Evolutionary conservation across 441 rosid species (phyloP).

Genomic region (Populus tomentosa): DNA sequence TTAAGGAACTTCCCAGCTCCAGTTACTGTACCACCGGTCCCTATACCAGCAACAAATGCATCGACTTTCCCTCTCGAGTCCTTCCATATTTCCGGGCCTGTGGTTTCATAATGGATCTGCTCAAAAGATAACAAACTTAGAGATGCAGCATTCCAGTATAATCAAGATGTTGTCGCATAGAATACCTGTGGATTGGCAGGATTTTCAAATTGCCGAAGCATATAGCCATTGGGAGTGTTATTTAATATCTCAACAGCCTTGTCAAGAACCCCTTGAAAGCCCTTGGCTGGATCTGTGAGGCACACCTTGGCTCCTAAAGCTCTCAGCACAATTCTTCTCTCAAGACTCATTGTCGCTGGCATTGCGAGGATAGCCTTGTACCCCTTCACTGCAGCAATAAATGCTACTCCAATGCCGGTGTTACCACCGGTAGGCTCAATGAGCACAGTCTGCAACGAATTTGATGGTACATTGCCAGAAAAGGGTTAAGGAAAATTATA

Average conservation of each 20-base stretch:
- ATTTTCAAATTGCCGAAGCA: constrained; percentile 53
- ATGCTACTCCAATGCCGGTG: constrained; percentile 30
- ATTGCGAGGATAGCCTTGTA: constrained; percentile 53
- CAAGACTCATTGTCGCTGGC: constrained; percentile 61
- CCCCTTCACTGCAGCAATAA: constrained; percentile 54
- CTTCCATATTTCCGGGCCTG: constrained; percentile 67
- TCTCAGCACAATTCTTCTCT: constrained; percentile 57
- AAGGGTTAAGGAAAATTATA: neutral
- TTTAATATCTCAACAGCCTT: constrained; percentile 49
- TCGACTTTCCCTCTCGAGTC: constrained; percentile 59
- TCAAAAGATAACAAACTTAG: neutral
- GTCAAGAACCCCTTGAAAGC: constrained; percentile 49
- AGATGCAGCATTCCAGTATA: neutral
- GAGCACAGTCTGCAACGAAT: constrained; percentile 44
- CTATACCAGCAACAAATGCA: constrained; percentile 64
- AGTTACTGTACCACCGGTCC: constrained; percentile 67
- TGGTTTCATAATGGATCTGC: constrained; percentile 59
- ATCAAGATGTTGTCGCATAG: too few species aligned
- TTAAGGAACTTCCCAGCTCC: constrained; percentile 59
- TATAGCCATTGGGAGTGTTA: constrained; percentile 47
- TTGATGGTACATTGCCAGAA: constrained; percentile 8
- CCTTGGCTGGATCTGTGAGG: constrained; percentile 55
- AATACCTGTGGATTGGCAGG: constrained; percentile 67
- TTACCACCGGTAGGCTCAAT: constrained; percentile 61
- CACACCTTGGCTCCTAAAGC: constrained; percentile 64